Base-by-base conservation (phyloP, 805 yeast species). In the Kodamaea laetipori region DNA sequence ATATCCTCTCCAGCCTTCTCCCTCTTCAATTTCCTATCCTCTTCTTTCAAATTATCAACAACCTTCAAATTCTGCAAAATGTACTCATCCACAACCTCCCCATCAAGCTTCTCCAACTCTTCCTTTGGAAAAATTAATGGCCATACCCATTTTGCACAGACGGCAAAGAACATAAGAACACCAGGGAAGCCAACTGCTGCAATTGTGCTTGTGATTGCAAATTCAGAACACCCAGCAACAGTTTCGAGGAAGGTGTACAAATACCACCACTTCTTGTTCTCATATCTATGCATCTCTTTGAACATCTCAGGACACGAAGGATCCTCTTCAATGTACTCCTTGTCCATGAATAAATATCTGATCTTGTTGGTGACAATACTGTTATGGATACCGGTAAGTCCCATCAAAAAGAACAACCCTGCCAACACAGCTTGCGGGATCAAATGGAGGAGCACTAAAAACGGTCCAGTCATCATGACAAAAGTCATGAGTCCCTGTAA, bases 101-200 rank as follows among this genome's bases (percentile, higher is more conserved):
- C 80, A 61, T 92, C 97, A 24, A 94, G 67, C 2, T 77, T 51
- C 1, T 64, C 61, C 45, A 92, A 64, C 43, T 86, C 89, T 4
- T 77, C 80, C 30, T 55, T 51, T 0, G 86, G 82, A 42, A 90
- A 85, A 1, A 84, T 57, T 41, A 57, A 61, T 0, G 86, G 86
- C 67, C 95, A 81, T 5, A 75, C 53, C 56, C 80, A 74, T 46
- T 62, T 62, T 13, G 85, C 80, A 9, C 89, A 79, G 1, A 80
- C 66, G 16, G 84, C 74, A 45, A 87, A 90, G 41, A 82, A 75
- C 56, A 92, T 63, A 39, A 92, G 66, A 0, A 94, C 87, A 2
- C 89, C 84, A 0, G 99, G 98, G 57, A 94, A 92, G 2, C 96
- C 98, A 24, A 92, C 88, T 0, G 98, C 97, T 0, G 94, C 98